These are phyloP conservation scores for Solanum acaule DNA, from an alignment of 257 asterid genomes.

Conservation along the genomic window DNA sequence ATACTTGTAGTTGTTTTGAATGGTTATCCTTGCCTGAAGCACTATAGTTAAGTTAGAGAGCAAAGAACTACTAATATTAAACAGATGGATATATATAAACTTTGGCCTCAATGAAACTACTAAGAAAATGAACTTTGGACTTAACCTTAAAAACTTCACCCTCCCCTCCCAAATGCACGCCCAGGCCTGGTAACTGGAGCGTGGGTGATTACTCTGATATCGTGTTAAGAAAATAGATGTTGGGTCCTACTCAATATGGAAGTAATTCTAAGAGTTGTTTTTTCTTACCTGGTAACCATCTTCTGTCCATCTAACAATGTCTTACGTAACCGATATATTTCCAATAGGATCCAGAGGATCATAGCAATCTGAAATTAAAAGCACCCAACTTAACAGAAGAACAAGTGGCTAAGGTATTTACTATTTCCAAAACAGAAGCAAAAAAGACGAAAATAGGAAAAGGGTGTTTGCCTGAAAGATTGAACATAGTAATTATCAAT, in stretches of 20 bases:
- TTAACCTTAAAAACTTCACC: not conserved
- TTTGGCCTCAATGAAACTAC: not conserved
- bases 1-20: constrained; percentile 58
- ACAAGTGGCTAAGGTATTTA: not conserved
- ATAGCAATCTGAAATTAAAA: constrained; percentile 43
- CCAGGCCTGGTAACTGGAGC: not conserved
- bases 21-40: constrained; percentile 48
- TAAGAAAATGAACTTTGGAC: not conserved
- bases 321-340: constrained; percentile 43
- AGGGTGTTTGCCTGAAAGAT: constrained; percentile 37
- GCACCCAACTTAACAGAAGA: not conserved
- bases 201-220: not conserved
- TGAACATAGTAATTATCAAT: constrained; percentile 14
- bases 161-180: not conserved
- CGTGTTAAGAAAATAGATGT: not conserved
- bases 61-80: not conserved
- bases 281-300: constrained; percentile 56
- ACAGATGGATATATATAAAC: not conserved
- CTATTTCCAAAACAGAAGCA: not conserved
- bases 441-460: not conserved
- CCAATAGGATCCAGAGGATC: constrained; percentile 73
- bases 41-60: not conserved
- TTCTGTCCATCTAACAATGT: constrained; percentile 28
- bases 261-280: not conserved
- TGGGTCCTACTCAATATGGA: not conserved